Conservation (phyloP, 176 grass and related monocot genomes). For the Oryza meridionalis region DNA sequence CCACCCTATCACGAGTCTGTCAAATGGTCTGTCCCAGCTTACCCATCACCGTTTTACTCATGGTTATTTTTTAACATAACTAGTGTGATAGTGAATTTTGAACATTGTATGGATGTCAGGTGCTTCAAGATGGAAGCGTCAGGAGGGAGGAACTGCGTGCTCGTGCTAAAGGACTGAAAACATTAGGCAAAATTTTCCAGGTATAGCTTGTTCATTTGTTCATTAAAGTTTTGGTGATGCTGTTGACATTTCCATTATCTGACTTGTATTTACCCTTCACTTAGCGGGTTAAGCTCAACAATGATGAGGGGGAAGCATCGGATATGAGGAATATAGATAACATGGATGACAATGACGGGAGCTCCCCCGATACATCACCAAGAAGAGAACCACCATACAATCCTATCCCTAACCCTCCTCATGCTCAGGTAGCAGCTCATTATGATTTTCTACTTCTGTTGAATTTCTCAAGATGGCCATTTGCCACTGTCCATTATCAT, state of each 20-base stretch:
- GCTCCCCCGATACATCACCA: conserved; percentile 88
- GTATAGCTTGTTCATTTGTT: conserved; percentile 47
- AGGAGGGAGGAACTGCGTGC: conserved; percentile 80
- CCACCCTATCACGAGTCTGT: conserved; percentile 88
- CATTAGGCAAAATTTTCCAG: conserved; percentile 93
- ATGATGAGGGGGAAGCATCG: conserved; percentile 59
- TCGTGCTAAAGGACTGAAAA: conserved; percentile 96
- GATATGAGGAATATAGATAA: conserved; percentile 55
- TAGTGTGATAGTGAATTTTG: conserved; percentile 24
- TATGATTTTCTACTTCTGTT: background rate
- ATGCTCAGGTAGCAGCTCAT: conserved; percentile 62
- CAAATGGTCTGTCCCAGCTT: conserved; percentile 75
- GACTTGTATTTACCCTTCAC: conserved; percentile 37
- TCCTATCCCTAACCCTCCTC: conserved; percentile 55
- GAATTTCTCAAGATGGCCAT: background rate
- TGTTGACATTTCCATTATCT: conserved; percentile 25
- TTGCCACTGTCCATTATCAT: conserved; percentile 10
- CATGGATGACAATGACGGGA: conserved; percentile 66
- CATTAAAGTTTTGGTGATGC: conserved; percentile 1
- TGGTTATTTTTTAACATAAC: conserved; percentile 1
- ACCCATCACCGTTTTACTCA: conserved; percentile 30
- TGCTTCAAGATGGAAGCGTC: conserved; percentile 75
- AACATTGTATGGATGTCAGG: conserved; percentile 50
- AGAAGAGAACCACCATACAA: conserved; percentile 45
- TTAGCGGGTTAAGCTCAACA: conserved; percentile 72